These are phyloP conservation scores for Penicillium sp. DNA, from an alignment of 2,329 filamentous ascomycete genomes.

Conservation along the genomic window DNA sequence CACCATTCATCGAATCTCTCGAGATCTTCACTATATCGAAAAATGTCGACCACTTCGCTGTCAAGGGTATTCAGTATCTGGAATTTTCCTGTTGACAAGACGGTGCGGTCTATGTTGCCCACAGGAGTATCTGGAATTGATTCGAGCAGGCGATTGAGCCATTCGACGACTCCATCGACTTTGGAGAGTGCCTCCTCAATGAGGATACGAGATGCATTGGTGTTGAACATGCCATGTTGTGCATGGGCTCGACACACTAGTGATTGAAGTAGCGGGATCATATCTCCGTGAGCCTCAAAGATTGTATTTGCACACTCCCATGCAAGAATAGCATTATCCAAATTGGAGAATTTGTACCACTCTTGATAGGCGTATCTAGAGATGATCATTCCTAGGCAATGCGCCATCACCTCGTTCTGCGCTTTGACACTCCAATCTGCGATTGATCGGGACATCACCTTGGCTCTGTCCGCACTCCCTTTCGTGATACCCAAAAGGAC, in stretches of 20 bases:
- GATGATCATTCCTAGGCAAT: conserved; percentile 14
- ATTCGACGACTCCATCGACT: conserved; percentile 6
- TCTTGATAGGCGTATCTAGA: conserved; percentile 16
- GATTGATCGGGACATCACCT: conserved; percentile 10
- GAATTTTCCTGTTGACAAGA: conserved; percentile 11
- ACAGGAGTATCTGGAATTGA: conserved; percentile 3
- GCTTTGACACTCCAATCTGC: conserved; percentile 14
- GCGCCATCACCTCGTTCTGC: conserved; percentile 14
- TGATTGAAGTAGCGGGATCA: conserved; percentile 15
- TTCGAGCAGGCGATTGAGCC: no score
- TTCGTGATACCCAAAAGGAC: conserved; percentile 16
- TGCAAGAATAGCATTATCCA: conserved; percentile 14
- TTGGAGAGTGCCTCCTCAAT: conserved; percentile 13
- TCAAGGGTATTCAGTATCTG: conserved; percentile 9
- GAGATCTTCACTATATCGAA: conserved; percentile 6
- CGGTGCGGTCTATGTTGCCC: conserved; percentile 7
- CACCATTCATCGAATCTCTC: conserved; percentile 9
- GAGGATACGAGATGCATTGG: conserved; percentile 5
- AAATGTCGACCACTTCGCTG: conserved; percentile 3
- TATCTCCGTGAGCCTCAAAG: conserved; percentile 7
- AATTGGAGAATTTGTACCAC: conserved; percentile 16
- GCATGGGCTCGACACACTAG: conserved; percentile 10
- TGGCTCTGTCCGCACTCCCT: conserved; percentile 4
- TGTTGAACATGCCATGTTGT: conserved; percentile 16
- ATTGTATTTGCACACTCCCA: conserved; percentile 20